phyloP scores from a whole-genome alignment of 257 asterid species.

The Primulina eburnea region DNA sequence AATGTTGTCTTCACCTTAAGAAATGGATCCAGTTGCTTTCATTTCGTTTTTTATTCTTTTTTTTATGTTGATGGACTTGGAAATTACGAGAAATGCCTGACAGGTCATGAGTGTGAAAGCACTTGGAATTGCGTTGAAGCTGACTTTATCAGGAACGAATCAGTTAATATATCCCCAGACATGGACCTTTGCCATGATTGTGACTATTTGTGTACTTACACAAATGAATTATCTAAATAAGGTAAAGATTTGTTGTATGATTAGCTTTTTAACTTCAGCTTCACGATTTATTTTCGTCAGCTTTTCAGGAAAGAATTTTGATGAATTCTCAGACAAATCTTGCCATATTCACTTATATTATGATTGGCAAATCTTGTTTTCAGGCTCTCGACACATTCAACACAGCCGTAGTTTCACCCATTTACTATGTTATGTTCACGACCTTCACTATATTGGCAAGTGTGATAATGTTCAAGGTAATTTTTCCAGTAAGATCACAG shows the following conservation, averaged over 20 bases:
- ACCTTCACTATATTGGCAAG: constrained; percentile 28
- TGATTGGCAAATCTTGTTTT: neutral
- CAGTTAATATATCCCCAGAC: constrained; percentile 51
- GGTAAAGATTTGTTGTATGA: constrained; percentile 27
- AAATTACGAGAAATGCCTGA: constrained; percentile 12
- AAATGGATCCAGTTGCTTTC: neutral
- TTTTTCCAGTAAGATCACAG: neutral
- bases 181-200: constrained; percentile 40
- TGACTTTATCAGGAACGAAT: constrained; percentile 44
- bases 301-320: neutral
- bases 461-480: constrained; percentile 31
- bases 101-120: constrained; percentile 58
- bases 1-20: neutral
- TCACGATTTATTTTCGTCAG: too few species aligned
- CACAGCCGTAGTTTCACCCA: constrained; percentile 28
- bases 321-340: neutral
- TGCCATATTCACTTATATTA: neutral
- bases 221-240: constrained; percentile 49
- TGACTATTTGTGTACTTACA: constrained; percentile 38
- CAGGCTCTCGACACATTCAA: constrained; percentile 34
- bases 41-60: neutral
- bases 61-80: constrained; percentile 7
- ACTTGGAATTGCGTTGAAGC: constrained; percentile 50
- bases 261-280: constrained; percentile 1
- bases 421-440: constrained; percentile 30